phyloP scores from a whole-genome alignment of 257 asterid genomes.

The Gentiana dahurica region DNA sequence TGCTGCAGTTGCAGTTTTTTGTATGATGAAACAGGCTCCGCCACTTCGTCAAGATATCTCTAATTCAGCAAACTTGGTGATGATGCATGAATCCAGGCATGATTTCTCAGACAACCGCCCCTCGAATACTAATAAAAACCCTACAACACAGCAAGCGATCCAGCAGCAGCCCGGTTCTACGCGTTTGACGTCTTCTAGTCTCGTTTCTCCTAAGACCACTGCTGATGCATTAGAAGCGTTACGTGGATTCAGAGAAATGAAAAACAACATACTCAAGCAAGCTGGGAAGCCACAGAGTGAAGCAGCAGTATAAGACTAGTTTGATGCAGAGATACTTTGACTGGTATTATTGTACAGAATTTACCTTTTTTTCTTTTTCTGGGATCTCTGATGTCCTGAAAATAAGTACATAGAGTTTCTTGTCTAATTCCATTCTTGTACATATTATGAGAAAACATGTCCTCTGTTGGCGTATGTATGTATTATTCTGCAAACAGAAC shows the following conservation, averaged over 20 bases:
- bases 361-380: too few species aligned
- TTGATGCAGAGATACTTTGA: too few species aligned
- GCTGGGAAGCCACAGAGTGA: constrained; percentile 6
- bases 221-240: constrained; percentile 79
- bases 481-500: too few species aligned
- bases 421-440: too few species aligned
- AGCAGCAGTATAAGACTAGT: too few species aligned
- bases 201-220: constrained; percentile 38
- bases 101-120: constrained; percentile 2
- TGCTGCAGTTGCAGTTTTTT: constrained; percentile 60
- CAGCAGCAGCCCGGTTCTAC: constrained; percentile 12
- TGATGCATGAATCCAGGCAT: too few species aligned
- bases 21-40: constrained; percentile 64
- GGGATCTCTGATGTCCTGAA: too few species aligned
- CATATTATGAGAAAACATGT: too few species aligned
- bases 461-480: too few species aligned
- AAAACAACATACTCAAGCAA: constrained; percentile 36
- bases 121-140: constrained; percentile 12
- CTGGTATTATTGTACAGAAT: too few species aligned
- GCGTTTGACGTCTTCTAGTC: constrained; percentile 27
- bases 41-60: constrained; percentile 43
- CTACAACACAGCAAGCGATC: constrained; percentile 11
- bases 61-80: constrained; percentile 10
- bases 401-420: too few species aligned
- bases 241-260: constrained; percentile 33